These are phyloP conservation scores for Astrocystis sublimbata DNA, from an alignment of 495 filamentous ascomycete genomes.

Conservation along the genomic window DNA sequence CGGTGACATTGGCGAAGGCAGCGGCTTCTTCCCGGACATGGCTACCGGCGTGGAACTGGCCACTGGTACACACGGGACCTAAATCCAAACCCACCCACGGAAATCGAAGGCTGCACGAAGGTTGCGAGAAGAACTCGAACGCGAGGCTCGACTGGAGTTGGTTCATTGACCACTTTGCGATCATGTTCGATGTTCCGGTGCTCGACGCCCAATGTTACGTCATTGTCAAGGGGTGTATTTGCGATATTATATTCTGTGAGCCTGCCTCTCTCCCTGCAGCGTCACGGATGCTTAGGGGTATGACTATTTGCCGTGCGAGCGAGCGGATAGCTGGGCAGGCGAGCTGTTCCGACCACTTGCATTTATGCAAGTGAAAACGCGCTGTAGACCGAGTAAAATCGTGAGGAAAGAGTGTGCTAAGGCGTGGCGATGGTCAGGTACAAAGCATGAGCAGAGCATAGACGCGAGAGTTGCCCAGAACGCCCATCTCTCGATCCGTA, in stretches of 20 bases:
- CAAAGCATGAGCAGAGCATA: background rate
- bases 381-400: background rate
- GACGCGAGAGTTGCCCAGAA: background rate
- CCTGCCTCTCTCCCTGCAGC: background rate
- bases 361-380: background rate
- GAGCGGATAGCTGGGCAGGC: background rate
- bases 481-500: background rate
- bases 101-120: no score
- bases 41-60: background rate
- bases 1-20: constrained; percentile 28
- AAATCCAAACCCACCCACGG: background rate
- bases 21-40: constrained; percentile 35
- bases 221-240: background rate
- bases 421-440: background rate
- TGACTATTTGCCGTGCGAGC: background rate
- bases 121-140: no score
- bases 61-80: constrained; percentile 17
- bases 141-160: background rate
- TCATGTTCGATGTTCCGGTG: background rate
- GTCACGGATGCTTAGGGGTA: background rate
- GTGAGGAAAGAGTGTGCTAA: background rate
- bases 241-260: background rate
- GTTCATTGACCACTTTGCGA: background rate
- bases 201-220: background rate
- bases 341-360: background rate